Conservation (phyloP, 31 red algal species). For the Bonnemaisonia californica region DNA sequence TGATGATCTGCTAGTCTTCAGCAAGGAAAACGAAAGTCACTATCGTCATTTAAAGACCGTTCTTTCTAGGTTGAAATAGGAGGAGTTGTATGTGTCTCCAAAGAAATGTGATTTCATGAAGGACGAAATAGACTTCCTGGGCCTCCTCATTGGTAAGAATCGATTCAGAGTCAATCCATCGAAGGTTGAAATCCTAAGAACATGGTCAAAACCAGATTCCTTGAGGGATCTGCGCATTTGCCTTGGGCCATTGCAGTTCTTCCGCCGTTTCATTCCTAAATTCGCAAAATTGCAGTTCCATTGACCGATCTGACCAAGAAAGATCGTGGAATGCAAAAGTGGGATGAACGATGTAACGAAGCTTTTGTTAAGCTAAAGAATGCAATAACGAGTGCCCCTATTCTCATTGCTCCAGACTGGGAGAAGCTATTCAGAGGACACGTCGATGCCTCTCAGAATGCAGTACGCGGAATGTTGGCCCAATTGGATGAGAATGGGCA, state of each 20-base stretch:
- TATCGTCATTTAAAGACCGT: background rate
- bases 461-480: constrained; percentile 19
- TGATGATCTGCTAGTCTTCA: constrained; percentile 16
- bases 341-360: constrained; percentile 24
- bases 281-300: constrained; percentile 35
- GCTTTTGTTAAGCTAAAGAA: constrained; percentile 21
- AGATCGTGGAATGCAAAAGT: constrained; percentile 6
- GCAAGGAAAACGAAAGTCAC: background rate
- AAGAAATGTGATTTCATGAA: constrained; percentile 14
- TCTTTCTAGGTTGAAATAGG: background rate
- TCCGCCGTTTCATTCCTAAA: constrained; percentile 26
- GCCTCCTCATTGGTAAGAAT: background rate
- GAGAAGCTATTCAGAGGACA: background rate
- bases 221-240: constrained; percentile 24
- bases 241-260: constrained; percentile 31
- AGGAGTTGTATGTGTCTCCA: background rate
- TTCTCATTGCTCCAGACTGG: constrained; percentile 24
- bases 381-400: constrained; percentile 1
- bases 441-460: constrained; percentile 21
- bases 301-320: constrained; percentile 48
- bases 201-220: background rate
- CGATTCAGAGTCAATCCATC: background rate
- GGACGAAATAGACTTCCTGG: background rate
- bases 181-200: background rate
- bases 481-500: constrained; percentile 15